phyloP scores from a whole-genome alignment of 805 yeast genomes.

The Suhomyces pyralidae region DNA sequence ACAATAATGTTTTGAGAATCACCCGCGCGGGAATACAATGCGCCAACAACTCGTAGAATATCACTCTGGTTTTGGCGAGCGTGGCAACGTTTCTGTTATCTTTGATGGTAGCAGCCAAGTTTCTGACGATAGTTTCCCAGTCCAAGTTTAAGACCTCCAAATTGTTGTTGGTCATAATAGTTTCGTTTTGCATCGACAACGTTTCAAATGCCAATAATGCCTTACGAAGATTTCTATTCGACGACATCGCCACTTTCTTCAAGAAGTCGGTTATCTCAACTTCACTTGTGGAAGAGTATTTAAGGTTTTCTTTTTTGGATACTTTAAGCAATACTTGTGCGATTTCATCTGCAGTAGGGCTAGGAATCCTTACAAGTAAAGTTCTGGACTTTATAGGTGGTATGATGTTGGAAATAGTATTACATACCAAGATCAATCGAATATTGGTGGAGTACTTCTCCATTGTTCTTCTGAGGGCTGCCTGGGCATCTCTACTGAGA shows the following conservation, averaged over 20 bases:
- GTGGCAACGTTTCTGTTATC: slow-evolving; percentile 63
- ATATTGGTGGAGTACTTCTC: slow-evolving; percentile 88
- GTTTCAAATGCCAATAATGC: slow-evolving; percentile 82
- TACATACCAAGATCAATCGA: slow-evolving; percentile 79
- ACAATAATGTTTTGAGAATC: slow-evolving; percentile 60
- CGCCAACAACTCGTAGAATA: slow-evolving; percentile 77
- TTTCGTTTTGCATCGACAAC: slow-evolving; percentile 64
- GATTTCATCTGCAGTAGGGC: slow-evolving; percentile 69
- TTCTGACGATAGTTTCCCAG: slow-evolving; percentile 81
- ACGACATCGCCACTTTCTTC: slow-evolving; percentile 48
- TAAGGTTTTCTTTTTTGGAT: slow-evolving; percentile 52
- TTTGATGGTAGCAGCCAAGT: slow-evolving; percentile 58
- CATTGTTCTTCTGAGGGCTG: slow-evolving; percentile 94
- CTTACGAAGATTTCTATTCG: slow-evolving; percentile 73
- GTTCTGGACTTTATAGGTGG: slow-evolving; percentile 95
- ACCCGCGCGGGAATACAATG: slow-evolving; percentile 90
- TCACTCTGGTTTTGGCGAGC: slow-evolving; percentile 58
- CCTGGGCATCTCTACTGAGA: slow-evolving; percentile 89
- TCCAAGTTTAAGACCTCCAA: slow-evolving; percentile 65
- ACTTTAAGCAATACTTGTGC: slow-evolving; percentile 52
- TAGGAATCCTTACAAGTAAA: slow-evolving; percentile 77
- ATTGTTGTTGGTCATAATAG: slow-evolving; percentile 40
- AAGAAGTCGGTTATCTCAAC: slow-evolving; percentile 35
- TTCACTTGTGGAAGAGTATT: slow-evolving; percentile 40
- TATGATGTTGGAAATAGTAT: slow-evolving; percentile 86